These are phyloP conservation scores for Dichotomopilus funicola DNA, from an alignment of 2,329 filamentous ascomycete species.

Conservation along the genomic window DNA sequence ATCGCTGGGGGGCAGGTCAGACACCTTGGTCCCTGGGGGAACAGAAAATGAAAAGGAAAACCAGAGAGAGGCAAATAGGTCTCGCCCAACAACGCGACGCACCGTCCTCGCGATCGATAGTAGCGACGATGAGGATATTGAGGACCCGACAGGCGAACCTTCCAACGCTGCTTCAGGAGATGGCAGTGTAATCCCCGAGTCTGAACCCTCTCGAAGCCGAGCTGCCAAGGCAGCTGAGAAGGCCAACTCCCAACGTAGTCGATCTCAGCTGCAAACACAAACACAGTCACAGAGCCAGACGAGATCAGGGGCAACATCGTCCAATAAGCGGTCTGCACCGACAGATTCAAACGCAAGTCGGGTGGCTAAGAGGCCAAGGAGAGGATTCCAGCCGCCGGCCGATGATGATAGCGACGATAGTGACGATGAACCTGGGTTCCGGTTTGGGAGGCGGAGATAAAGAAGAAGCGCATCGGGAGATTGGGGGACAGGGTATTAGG, in stretches of 20 bases:
- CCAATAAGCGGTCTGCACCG: slow-evolving; percentile 28
- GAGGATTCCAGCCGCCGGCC: slow-evolving; percentile 16
- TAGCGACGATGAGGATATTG: slow-evolving; percentile 30
- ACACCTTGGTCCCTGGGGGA: slow-evolving; percentile 20
- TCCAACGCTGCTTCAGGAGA: slow-evolving; percentile 10
- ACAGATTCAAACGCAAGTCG: slow-evolving; percentile 31
- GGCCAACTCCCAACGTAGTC: slow-evolving; percentile 21
- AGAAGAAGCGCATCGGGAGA: too few relatives aligned
- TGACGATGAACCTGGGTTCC: slow-evolving; percentile 52
- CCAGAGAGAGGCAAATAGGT: not conserved
- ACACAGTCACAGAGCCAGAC: slow-evolving; percentile 23
- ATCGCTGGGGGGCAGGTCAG: not conserved
- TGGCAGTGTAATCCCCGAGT: slow-evolving; percentile 14
- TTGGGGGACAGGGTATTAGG: too few relatives aligned
- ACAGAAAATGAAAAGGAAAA: slow-evolving; percentile 7
- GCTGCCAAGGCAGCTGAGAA: slow-evolving; percentile 29
- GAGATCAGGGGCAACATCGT: slow-evolving; percentile 1
- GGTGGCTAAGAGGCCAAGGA: slow-evolving; percentile 31
- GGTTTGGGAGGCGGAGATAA: slow-evolving; percentile 46
- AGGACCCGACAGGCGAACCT: slow-evolving; percentile 5
- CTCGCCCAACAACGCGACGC: slow-evolving; percentile 9
- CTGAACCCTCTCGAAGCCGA: slow-evolving; percentile 27
- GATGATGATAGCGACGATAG: slow-evolving; percentile 32
- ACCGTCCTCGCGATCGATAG: slow-evolving; percentile 30
- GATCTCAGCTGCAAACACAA: slow-evolving; percentile 23